These are phyloP conservation scores for Chalaropsis ovoidea DNA, from an alignment of 2,329 filamentous ascomycete genomes.

Conservation along the genomic window DNA sequence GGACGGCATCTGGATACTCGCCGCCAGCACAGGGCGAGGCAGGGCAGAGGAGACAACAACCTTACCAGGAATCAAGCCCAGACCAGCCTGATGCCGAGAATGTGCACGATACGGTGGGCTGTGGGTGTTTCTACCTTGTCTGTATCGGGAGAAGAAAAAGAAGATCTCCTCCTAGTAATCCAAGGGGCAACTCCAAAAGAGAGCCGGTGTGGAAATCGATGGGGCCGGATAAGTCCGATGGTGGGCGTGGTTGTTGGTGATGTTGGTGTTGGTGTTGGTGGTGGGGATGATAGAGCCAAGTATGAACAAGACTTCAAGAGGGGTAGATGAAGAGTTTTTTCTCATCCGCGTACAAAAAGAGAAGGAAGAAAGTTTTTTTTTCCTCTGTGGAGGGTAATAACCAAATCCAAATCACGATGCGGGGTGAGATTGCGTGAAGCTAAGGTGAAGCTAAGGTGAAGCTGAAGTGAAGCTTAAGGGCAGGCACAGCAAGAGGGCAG, in stretches of 20 bases:
- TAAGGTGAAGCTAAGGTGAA: not conserved
- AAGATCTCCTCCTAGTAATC: not conserved
- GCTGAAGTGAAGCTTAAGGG: not conserved
- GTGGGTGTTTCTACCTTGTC: not conserved
- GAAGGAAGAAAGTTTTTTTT: not conserved
- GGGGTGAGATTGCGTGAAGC: not conserved
- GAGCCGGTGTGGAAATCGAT: not conserved
- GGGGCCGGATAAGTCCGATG: not conserved
- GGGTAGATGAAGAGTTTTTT: not conserved
- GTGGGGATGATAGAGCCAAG: not conserved
- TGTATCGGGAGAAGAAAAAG: too few species aligned
- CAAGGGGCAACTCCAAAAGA: not conserved
- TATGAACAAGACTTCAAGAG: not conserved
- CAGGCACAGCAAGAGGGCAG: not conserved
- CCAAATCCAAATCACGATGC: not conserved
- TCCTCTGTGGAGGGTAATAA: not conserved
- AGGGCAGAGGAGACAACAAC: too few species aligned
- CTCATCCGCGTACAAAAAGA: too few species aligned
- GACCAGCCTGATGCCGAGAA: too few species aligned
- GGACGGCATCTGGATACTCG: too few species aligned
- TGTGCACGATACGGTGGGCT: not conserved
- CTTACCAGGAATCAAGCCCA: too few species aligned
- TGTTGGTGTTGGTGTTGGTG: not conserved
- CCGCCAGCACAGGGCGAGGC: too few species aligned
- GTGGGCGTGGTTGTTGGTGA: not conserved